A percentile compares a stretch with the other conserved stretches of the same genome.
Evolutionary conservation across 164 flowering plant species (phyloP).

Genomic region (Stephania japonica): DNA sequence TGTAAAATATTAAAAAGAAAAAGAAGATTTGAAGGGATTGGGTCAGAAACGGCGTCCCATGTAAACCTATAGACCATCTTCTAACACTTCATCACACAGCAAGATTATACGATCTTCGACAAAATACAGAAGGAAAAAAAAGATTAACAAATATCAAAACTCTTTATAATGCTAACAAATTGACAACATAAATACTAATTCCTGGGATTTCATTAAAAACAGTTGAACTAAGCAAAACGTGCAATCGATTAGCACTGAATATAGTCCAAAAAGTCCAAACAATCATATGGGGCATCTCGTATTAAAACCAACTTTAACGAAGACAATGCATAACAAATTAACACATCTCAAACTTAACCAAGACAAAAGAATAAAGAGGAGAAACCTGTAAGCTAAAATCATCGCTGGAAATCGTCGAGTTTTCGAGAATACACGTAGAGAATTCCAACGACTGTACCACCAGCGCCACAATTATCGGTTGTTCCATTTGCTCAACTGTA

Average conservation of each 20-base stretch:
- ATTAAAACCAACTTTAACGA: neutral
- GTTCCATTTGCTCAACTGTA: conserved; percentile 60
- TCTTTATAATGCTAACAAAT: neutral
- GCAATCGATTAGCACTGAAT: neutral
- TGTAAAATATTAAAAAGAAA: no score
- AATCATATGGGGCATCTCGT: neutral
- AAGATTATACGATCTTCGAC: no score
- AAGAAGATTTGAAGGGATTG: no score
- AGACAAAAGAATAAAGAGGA: conserved; percentile 5
- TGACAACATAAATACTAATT: neutral
- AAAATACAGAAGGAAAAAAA: no score
- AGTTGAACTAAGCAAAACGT: neutral
- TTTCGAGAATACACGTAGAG: conserved; percentile 59
- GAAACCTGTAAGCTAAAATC: conserved; percentile 61
- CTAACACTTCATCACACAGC: no score
- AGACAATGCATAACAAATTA: neutral
- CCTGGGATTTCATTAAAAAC: neutral
- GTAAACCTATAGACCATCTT: no score
- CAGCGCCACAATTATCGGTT: conserved; percentile 46
- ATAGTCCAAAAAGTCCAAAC: neutral
- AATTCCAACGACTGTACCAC: conserved; percentile 53
- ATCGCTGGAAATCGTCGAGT: conserved; percentile 27
- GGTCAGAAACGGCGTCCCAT: no score
- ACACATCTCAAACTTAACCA: neutral
- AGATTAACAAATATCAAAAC: neutral